These are phyloP conservation scores for Trametes elegans DNA, from an alignment of 768 basidiomycete genomes.

Conservation along the genomic window DNA sequence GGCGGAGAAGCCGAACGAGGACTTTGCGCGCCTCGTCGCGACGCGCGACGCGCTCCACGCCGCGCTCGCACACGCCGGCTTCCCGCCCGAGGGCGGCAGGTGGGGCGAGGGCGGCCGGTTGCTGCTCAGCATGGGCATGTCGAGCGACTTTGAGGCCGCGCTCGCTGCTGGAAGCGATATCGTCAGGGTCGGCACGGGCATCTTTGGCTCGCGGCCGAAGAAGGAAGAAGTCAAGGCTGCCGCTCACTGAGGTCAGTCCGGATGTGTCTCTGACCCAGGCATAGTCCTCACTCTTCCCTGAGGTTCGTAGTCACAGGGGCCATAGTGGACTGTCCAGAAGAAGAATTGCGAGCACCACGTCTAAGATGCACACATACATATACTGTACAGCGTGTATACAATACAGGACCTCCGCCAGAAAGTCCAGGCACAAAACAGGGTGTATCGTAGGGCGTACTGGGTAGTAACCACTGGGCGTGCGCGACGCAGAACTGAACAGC, in stretches of 20 bases:
- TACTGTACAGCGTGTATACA: constrained; percentile 13
- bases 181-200: constrained; percentile 88
- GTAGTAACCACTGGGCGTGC: not conserved
- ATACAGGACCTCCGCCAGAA: constrained; percentile 12
- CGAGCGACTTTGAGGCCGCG: constrained; percentile 88
- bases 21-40: constrained; percentile 69
- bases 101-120: constrained; percentile 51
- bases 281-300: not conserved
- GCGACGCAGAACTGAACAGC: not conserved
- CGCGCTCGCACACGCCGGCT: constrained; percentile 35
- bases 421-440: constrained; percentile 1
- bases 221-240: constrained; percentile 38
- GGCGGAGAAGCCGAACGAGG: constrained; percentile 51
- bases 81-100: constrained; percentile 21
- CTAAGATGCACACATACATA: not conserved
- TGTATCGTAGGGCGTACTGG: not conserved
- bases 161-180: constrained; percentile 80
- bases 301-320: not conserved
- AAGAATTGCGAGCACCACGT: not conserved
- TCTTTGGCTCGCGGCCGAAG: constrained; percentile 74
- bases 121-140: constrained; percentile 94
- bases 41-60: constrained; percentile 59
- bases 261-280: too few relatives aligned
- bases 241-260: too few relatives aligned
- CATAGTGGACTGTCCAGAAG: not conserved